Evolutionary conservation across 208 protist genomes (phyloP), one percentile per base, ranked within the genome.

Genomic region (Leishmania guyanensis): DNA sequence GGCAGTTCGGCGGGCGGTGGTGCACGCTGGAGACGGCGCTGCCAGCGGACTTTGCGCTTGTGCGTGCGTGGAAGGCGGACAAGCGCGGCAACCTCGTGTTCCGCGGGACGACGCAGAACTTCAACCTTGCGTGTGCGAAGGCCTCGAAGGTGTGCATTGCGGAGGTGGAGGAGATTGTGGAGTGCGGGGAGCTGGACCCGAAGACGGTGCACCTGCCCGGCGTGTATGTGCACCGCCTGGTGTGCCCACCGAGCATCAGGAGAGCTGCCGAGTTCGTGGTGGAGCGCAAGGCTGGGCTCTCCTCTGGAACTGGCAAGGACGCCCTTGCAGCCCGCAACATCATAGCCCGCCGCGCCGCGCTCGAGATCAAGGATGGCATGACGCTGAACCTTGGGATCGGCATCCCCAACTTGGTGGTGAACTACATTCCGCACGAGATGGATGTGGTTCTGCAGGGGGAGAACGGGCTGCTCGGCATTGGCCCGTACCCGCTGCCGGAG

Each of bases 371-470:
- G 81, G 94, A 99, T 64, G 97, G 97, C 56, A 99, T 98, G 95
- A 95, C 97, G 51, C 91, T 97, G 48, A 99, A 99, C 83, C 82
- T 99, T 1, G 98, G 98, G 48, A 98, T 99, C 65, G 98, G 98
- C 64, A 96, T 99, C 68, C 98, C 98, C 53, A 99, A 94, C 53
- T 77, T 99, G 20, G 94, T 96, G 3, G 86, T 85, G 66, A 96
- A 93, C 86, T 98, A 94, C 83, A 78, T 99, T 1, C 85, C 85
- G 6, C 50, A 92, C 16, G 87, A 87, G 14, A 86, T 97, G 62
- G 80, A 86, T 69, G 95, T 99, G 53, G 86, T 89, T 75, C 89
- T 98, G 17, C 95, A 98, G 86, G 77, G 36, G 14, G 95, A 98
- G 80, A 97, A 97, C 79, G 96, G 94, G 46, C 29, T 98, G 12